Evolutionary conservation across 768 basidiomycete species (phyloP).

Genomic region (Mycena indigotica): DNA sequence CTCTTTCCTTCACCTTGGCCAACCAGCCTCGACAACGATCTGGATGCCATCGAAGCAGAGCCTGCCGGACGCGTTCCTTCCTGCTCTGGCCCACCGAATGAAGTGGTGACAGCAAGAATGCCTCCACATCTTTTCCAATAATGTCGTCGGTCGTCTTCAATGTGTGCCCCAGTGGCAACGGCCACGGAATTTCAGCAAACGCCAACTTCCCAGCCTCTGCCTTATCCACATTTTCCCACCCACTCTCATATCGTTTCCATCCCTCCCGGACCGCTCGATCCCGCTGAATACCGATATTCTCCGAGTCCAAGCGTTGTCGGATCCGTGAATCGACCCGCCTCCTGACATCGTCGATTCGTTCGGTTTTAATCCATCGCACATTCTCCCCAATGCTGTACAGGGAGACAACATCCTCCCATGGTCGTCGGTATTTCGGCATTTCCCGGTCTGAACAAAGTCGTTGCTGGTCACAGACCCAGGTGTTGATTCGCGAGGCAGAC

Average conservation of each 20-base stretch:
- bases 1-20: conserved; percentile 51
- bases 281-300: conserved; percentile 41
- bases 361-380: neutral
- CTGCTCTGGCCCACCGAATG: conserved; percentile 61
- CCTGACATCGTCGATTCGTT: conserved; percentile 42
- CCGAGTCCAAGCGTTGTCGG: conserved; percentile 47
- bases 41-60: conserved; percentile 79
- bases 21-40: conserved; percentile 70
- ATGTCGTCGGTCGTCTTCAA: conserved; percentile 54
- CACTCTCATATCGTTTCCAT: conserved; percentile 65
- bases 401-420: conserved; percentile 58
- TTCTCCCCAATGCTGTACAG: conserved; percentile 37
- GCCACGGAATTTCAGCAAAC: conserved; percentile 77
- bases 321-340: conserved; percentile 38
- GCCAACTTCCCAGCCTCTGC: conserved; percentile 47
- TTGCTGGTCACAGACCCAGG: conserved; percentile 69
- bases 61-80: conserved; percentile 67
- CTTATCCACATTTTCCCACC: conserved; percentile 56
- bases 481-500: conserved; percentile 53
- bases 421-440: conserved; percentile 34
- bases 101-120: conserved; percentile 64
- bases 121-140: conserved; percentile 51
- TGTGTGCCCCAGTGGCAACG: conserved; percentile 40
- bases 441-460: conserved; percentile 37
- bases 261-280: conserved; percentile 53